These are phyloP conservation scores for Phylloporus arenicola DNA, from an alignment of 768 basidiomycete species.

Conservation along the genomic window DNA sequence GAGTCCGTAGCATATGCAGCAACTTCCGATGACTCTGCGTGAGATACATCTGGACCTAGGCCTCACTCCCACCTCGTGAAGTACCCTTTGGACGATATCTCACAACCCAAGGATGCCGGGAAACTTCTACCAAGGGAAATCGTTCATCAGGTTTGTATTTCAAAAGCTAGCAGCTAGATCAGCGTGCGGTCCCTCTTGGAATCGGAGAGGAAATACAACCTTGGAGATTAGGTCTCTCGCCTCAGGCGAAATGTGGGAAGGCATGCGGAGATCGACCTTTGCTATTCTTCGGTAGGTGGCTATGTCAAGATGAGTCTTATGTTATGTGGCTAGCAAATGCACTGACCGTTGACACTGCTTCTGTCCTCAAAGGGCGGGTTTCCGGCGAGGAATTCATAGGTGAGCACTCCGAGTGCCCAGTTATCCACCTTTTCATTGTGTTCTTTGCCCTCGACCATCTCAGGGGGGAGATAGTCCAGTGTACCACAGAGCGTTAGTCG, in stretches of 20 bases:
- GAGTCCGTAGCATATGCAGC: background rate
- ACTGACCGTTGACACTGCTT: constrained; percentile 66
- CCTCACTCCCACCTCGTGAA: constrained; percentile 25
- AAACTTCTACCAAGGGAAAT: constrained; percentile 67
- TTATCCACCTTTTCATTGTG: constrained; percentile 90
- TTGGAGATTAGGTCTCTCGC: constrained; percentile 44
- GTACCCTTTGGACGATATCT: constrained; percentile 53
- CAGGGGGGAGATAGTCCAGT: constrained; percentile 93
- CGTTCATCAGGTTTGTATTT: constrained; percentile 76
- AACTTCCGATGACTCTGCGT: background rate
- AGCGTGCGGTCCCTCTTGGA: constrained; percentile 7
- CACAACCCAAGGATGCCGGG: constrained; percentile 83
- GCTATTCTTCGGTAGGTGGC: constrained; percentile 91
- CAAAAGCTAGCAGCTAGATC: constrained; percentile 54
- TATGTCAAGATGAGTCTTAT: constrained; percentile 24
- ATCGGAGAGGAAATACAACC: constrained; percentile 19
- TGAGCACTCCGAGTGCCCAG: constrained; percentile 96
- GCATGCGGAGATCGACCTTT: constrained; percentile 67
- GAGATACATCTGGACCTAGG: constrained; percentile 4
- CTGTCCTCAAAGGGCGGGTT: constrained; percentile 84
- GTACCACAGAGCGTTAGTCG: constrained; percentile 93
- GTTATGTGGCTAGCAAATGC: background rate
- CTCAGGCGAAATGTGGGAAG: constrained; percentile 37
- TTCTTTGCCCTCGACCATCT: constrained; percentile 93
- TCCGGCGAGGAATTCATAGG: constrained; percentile 91